phyloP scores from a whole-genome alignment of 2,329 filamentous ascomycete genomes.

The Mollisiaceae sp. region DNA sequence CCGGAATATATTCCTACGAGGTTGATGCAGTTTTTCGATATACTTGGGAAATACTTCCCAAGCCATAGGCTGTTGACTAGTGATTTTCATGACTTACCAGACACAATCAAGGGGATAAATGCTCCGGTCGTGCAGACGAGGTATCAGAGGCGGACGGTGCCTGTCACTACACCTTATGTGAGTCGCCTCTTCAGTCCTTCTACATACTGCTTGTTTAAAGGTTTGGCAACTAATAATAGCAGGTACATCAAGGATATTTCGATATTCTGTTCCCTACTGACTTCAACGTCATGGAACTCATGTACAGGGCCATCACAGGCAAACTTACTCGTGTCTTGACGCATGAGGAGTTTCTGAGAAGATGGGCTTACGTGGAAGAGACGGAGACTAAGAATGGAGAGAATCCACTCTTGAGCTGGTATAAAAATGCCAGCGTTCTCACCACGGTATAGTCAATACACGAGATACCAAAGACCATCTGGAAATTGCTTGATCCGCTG shows the following conservation, averaged over 20 bases:
- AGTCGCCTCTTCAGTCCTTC: slow-evolving; percentile 43
- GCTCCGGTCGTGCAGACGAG: slow-evolving; percentile 96
- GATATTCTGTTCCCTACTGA: slow-evolving; percentile 98
- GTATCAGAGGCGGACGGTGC: slow-evolving; percentile 84
- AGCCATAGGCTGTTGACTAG: slow-evolving; percentile 86
- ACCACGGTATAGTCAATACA: slow-evolving; percentile 64
- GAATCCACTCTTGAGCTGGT: slow-evolving; percentile 91
- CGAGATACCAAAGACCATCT: neutral
- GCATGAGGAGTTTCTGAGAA: slow-evolving; percentile 88
- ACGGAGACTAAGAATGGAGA: slow-evolving; percentile 89
- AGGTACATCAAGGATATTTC: slow-evolving; percentile 98
- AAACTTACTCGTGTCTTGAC: slow-evolving; percentile 84
- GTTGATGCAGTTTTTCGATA: slow-evolving; percentile 95
- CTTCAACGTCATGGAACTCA: slow-evolving; percentile 86
- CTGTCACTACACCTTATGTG: slow-evolving; percentile 89
- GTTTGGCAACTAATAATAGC: slow-evolving; percentile 1
- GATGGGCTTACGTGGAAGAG: slow-evolving; percentile 90
- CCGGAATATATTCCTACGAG: slow-evolving; percentile 95
- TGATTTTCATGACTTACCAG: slow-evolving; percentile 87
- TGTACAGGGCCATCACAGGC: slow-evolving; percentile 92
- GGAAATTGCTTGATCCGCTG: neutral
- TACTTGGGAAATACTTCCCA: slow-evolving; percentile 86
- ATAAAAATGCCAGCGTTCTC: slow-evolving; percentile 93
- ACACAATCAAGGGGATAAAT: slow-evolving; percentile 83
- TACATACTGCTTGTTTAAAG: too few relatives aligned